These are phyloP conservation scores for Hymenoscyphus repandus DNA, from an alignment of 2,329 filamentous ascomycete genomes.

Conservation along the genomic window DNA sequence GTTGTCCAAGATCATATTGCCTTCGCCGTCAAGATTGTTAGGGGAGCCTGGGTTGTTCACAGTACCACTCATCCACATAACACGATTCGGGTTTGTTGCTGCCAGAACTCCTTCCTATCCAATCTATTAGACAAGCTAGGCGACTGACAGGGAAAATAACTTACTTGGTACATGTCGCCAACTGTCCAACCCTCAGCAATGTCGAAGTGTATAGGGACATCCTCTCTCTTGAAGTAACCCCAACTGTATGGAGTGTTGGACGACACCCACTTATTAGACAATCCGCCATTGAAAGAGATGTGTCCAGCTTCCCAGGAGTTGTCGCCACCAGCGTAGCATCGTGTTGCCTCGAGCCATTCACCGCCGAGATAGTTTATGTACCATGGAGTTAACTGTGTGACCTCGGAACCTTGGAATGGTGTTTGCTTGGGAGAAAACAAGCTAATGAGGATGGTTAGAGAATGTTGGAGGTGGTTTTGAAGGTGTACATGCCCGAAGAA, in stretches of 20 bases:
- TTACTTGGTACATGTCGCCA: constrained; percentile 43
- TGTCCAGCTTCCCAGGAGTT: constrained; percentile 50
- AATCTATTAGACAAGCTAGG: background rate
- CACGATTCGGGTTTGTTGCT: constrained; percentile 48
- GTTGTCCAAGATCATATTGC: constrained; percentile 34
- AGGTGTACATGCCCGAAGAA: background rate
- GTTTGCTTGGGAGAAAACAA: background rate
- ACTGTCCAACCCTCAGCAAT: constrained; percentile 50
- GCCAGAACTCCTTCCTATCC: constrained; percentile 43
- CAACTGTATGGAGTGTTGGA: constrained; percentile 50
- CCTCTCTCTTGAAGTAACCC: constrained; percentile 44
- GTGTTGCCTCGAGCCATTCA: constrained; percentile 43
- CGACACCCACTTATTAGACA: constrained; percentile 49
- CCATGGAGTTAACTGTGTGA: constrained; percentile 43
- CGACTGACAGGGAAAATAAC: background rate
- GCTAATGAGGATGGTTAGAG: background rate
- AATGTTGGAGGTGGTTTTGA: background rate
- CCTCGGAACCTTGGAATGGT: constrained; percentile 6
- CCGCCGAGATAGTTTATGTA: constrained; percentile 50
- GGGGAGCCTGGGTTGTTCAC: constrained; percentile 43
- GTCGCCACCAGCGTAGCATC: constrained; percentile 45
- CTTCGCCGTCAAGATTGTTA: constrained; percentile 5
- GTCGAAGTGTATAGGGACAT: constrained; percentile 50
- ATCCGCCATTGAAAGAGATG: constrained; percentile 43
- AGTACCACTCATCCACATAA: constrained; percentile 44